phyloP scores from a whole-genome alignment of 495 filamentous ascomycete species.

The Xylaria palmicola region DNA sequence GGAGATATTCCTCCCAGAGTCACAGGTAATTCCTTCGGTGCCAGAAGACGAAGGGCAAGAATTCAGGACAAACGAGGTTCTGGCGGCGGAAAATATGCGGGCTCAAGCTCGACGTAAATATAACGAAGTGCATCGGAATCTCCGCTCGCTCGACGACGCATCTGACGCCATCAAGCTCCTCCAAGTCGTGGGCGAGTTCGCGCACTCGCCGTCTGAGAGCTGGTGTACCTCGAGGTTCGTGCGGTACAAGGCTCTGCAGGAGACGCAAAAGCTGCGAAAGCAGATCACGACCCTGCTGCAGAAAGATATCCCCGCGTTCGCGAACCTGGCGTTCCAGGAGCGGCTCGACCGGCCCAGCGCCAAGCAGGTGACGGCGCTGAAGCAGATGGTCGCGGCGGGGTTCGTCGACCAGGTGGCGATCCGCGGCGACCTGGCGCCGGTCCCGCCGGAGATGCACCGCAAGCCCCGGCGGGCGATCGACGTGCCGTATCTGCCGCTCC shows the following conservation, averaged over 20 bases:
- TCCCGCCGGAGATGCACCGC: slow-evolving; percentile 65
- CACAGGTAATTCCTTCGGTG: slow-evolving; percentile 61
- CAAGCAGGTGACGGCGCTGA: slow-evolving; percentile 75
- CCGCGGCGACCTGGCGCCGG: slow-evolving; percentile 78
- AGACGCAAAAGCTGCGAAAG: slow-evolving; percentile 75
- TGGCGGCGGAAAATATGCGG: slow-evolving; percentile 65
- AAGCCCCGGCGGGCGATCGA: slow-evolving; percentile 81
- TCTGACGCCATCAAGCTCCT: slow-evolving; percentile 90
- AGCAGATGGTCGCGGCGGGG: slow-evolving; percentile 86
- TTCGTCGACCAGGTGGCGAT: slow-evolving; percentile 97
- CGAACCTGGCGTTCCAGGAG: slow-evolving; percentile 55
- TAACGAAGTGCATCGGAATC: slow-evolving; percentile 70
- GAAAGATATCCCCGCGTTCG: slow-evolving; percentile 67
- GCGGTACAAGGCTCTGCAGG: slow-evolving; percentile 77
- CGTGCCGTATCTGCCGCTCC: slow-evolving; percentile 85
- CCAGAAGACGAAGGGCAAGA: slow-evolving; percentile 41
- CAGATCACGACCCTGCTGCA: slow-evolving; percentile 81
- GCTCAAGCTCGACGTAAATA: slow-evolving; percentile 67
- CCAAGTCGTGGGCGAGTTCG: slow-evolving; percentile 82
- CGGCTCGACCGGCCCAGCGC: slow-evolving; percentile 67
- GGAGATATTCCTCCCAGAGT: slow-evolving; percentile 84
- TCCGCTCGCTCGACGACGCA: slow-evolving; percentile 76
- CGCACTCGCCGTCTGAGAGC: slow-evolving; percentile 59
- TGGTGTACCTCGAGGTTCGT: slow-evolving; percentile 85
- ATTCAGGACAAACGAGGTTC: slow-evolving; percentile 64